Percentiles rank a stretch among this genome's conserved stretches.
Conservation (phyloP, 2,329 filamentous ascomycete genomes). For the Aureobasidium sp. region DNA sequence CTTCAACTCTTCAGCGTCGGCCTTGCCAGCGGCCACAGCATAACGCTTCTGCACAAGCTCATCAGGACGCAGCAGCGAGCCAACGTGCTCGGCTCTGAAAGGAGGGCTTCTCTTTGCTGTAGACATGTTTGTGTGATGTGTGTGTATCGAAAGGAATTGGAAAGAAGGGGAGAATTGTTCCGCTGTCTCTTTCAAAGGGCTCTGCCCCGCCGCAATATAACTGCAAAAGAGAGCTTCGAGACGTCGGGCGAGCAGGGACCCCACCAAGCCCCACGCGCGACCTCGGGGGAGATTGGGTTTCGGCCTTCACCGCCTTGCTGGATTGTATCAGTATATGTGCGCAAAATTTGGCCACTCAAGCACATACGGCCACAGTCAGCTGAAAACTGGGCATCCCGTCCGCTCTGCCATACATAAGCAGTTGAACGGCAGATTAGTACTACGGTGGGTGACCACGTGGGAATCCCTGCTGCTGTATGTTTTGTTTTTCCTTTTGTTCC, state of each 20-base stretch:
- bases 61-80: slow-evolving; percentile 58
- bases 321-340: neutral
- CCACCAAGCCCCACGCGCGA: slow-evolving; percentile 5
- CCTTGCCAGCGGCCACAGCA: slow-evolving; percentile 31
- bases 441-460: no score
- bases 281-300: neutral
- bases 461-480: no score
- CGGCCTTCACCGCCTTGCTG: neutral
- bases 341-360: neutral
- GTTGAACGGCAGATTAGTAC: no score
- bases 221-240: neutral
- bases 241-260: neutral
- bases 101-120: slow-evolving; percentile 34
- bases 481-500: no score
- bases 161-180: neutral
- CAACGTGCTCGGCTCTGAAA: slow-evolving; percentile 63
- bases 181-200: neutral
- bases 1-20: slow-evolving; percentile 20
- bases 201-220: slow-evolving; percentile 4
- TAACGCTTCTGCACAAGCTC: slow-evolving; percentile 51
- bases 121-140: neutral
- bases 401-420: no score
- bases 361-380: neutral
- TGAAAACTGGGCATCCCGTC: no score
- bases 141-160: neutral